These are phyloP conservation scores for Xylaria polymorpha DNA, from an alignment of 2,329 filamentous ascomycete species.

Conservation along the genomic window DNA sequence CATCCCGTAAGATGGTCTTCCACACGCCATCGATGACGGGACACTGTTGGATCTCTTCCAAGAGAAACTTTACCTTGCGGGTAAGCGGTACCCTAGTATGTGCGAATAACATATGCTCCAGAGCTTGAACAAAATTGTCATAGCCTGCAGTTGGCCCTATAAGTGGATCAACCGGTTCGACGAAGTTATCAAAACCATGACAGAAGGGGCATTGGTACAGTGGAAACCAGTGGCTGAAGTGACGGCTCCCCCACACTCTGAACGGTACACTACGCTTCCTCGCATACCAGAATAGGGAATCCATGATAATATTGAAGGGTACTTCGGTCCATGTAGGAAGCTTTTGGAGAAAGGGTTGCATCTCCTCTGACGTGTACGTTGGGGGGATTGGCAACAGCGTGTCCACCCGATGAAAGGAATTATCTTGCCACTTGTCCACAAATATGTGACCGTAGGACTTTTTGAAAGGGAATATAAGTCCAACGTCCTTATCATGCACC, in stretches of 20 bases:
- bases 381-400: slow-evolving; percentile 18
- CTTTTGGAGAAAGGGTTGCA: slow-evolving; percentile 8
- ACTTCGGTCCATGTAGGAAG: slow-evolving; percentile 20
- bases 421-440: slow-evolving; percentile 12
- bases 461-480: slow-evolving; percentile 23
- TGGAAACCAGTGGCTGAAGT: slow-evolving; percentile 13
- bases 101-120: slow-evolving; percentile 13
- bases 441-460: slow-evolving; percentile 27
- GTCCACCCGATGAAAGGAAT: slow-evolving; percentile 6
- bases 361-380: slow-evolving; percentile 17
- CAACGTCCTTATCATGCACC: slow-evolving; percentile 13
- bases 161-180: background rate
- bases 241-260: background rate
- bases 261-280: slow-evolving; percentile 21
- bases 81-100: slow-evolving; percentile 7
- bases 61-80: slow-evolving; percentile 24
- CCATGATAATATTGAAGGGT: slow-evolving; percentile 15
- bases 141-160: background rate
- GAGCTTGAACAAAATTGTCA: slow-evolving; percentile 12
- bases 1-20: slow-evolving; percentile 10
- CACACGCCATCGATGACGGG: slow-evolving; percentile 19
- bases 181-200: slow-evolving; percentile 28
- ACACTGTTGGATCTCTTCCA: slow-evolving; percentile 17
- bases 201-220: slow-evolving; percentile 32
- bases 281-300: slow-evolving; percentile 31